Evolutionary conservation across 2,329 filamentous ascomycete genomes (phyloP), one percentile per base, ranked within the genome.

Genomic region (Amphichorda felina): DNA sequence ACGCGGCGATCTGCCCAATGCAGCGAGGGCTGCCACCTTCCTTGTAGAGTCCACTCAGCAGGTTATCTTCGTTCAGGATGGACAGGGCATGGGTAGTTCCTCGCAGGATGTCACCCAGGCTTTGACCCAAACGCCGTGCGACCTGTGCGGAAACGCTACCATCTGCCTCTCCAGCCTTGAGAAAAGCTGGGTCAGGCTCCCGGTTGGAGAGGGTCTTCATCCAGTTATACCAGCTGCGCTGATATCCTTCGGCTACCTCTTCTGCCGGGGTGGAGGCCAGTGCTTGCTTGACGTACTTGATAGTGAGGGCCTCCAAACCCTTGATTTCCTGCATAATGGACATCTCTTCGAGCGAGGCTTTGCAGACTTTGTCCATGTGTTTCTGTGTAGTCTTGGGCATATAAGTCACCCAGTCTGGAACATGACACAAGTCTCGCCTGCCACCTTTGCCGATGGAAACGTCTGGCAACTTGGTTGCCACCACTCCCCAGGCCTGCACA

Each of bases 321-420:
- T 22, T 18, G 18, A 24, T 18, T 18, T 37, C 29, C 13, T 25
- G 14, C 14, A 37, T 18, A 19, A 37, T 33, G 29, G 35, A 37
- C 30, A 14, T 37, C 6, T 37, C 30, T 22, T 37, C 25, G 24
- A 37, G 17, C 4, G 15, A 14, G 11, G 26, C 32, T 13, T 33
- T 39, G 35, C 40, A 41, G 11, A 33, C 25, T 17, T 32, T 14
- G 18, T 39, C 31, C 22, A 35, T 32, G 27, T 38, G 40, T 31
- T 37, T 33, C 30, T 30, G 21, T 2, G 37, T 41, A 18, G 32
- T 34, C 30, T 36, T 36, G 16, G 34, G 29, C 37, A 37, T 35
- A 19, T 39, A 39, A 14, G 37, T 39, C 18, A 39, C 40, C 40
- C 40, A 41, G 30, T 41, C 34, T 16, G 26, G 16, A 30, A 33